Evolutionary conservation across 352 stramenopile species (phyloP).

Genomic region (Phytopythium litorale): DNA sequence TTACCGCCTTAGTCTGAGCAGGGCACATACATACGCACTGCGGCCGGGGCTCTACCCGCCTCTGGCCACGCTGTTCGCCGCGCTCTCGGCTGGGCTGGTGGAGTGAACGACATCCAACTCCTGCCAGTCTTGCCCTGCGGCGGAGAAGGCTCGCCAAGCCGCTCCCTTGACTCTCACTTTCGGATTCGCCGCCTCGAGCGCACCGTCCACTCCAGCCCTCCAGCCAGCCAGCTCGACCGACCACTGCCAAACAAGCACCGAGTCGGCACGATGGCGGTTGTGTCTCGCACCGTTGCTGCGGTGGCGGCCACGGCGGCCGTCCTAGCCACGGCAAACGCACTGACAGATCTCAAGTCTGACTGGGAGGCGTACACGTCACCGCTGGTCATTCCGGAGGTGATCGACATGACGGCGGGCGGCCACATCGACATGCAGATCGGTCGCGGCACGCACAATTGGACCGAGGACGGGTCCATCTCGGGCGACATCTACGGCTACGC

Average conservation of each 20-base stretch:
- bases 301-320: background rate
- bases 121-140: background rate
- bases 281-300: background rate
- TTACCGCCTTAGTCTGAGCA: background rate
- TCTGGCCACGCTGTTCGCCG: background rate
- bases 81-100: background rate
- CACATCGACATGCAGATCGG: slow-evolving; percentile 44
- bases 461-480: slow-evolving; percentile 28
- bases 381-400: slow-evolving; percentile 31
- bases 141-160: background rate
- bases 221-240: background rate
- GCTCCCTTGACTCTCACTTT: background rate
- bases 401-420: slow-evolving; percentile 38
- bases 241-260: background rate
- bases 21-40: background rate
- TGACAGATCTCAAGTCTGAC: slow-evolving; percentile 30
- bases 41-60: background rate
- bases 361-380: slow-evolving; percentile 32
- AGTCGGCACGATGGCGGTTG: background rate
- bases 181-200: slow-evolving; percentile 1
- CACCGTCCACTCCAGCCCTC: background rate
- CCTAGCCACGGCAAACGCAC: slow-evolving; percentile 3
- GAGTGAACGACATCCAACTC: background rate
- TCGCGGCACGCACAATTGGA: slow-evolving; percentile 42
- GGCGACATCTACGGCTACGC: slow-evolving; percentile 47